Conservation (phyloP, 306 rosid genomes). For the Pterocarpus macrocarpus region DNA sequence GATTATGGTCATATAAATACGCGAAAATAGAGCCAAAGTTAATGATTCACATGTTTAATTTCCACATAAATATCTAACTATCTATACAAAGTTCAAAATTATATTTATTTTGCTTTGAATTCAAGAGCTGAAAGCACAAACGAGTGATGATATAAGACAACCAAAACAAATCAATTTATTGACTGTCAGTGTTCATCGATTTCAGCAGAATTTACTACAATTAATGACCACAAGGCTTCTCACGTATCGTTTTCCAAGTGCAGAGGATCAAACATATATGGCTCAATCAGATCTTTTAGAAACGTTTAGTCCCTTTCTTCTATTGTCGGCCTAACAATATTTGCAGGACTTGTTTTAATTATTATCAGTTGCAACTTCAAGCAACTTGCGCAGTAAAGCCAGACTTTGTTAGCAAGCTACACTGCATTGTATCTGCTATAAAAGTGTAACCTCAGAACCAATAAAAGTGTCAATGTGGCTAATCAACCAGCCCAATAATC, state of each 20-base stretch:
- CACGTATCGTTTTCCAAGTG: slow-evolving; percentile 47
- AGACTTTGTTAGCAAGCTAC: not conserved
- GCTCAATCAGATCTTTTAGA: not conserved
- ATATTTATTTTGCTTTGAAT: not conserved
- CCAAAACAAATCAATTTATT: not conserved
- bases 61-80: not conserved
- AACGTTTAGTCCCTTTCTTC: slow-evolving; percentile 55
- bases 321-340: slow-evolving; percentile 37
- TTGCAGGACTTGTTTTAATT: slow-evolving; percentile 36
- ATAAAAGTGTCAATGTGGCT: not conserved
- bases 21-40: slow-evolving; percentile 2
- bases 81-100: not conserved
- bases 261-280: slow-evolving; percentile 36
- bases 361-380: slow-evolving; percentile 27
- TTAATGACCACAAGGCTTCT: slow-evolving; percentile 34
- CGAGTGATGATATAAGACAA: slow-evolving; percentile 1
- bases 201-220: not conserved
- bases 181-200: slow-evolving; percentile 31
- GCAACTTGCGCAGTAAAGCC: slow-evolving; percentile 44
- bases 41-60: not conserved
- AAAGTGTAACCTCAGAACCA: not conserved
- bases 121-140: not conserved
- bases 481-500: not conserved
- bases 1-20: slow-evolving; percentile 1
- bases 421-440: not conserved